Base-by-base conservation (phyloP, 306 rosid species). In the Vigna hirtella region DNA sequence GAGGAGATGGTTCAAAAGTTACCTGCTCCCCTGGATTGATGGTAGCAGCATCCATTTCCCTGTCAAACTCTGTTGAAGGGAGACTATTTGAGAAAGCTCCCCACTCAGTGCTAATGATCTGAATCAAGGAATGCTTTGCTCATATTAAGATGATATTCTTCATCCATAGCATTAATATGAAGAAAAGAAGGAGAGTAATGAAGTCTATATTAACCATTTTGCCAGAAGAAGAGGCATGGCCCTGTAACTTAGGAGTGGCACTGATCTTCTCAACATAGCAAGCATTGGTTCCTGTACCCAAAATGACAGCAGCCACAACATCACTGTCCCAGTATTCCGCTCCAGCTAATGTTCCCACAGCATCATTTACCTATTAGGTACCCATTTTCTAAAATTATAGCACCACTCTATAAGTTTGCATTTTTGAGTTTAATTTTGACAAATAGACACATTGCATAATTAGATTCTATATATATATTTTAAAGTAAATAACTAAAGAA, bases 221-320 rank as follows among this genome's bases (percentile, higher is more conserved):
- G 32, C 88, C 94, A 16, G 93, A 86, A 81, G 96, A 80, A 72
- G 92, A 86, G 63, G 8, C 83, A 26, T 80, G 87, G 15, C 88
- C 88, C 17, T 85, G 79, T 64, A 90, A 84, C 76, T 94, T 94
- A 22, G 97, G 93, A 82, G 92, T 90, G 77, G 87, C 86, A 81
- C 84, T 81, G 13, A 66, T 82, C 66, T 87, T 87, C 70, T 94
- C 98, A 13, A 92, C 88, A 61, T 94, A 94, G 82, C 98, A 92
- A 76, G 98, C 98, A 58, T 92, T 94, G 62, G 97, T 94, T 87
- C 98, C 98, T 0, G 98, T 94, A 24, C 98, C 98, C 87, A 94
- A 87, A 88, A 94, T 92, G 48, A 90, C 93, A 65, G 98, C 98
- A 80, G 88, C 95, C 86, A 82, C 73, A 40, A 90, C 97, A 83